These are phyloP conservation scores for Fusarium humuli DNA, from an alignment of 2,329 filamentous ascomycete genomes.

Conservation along the genomic window DNA sequence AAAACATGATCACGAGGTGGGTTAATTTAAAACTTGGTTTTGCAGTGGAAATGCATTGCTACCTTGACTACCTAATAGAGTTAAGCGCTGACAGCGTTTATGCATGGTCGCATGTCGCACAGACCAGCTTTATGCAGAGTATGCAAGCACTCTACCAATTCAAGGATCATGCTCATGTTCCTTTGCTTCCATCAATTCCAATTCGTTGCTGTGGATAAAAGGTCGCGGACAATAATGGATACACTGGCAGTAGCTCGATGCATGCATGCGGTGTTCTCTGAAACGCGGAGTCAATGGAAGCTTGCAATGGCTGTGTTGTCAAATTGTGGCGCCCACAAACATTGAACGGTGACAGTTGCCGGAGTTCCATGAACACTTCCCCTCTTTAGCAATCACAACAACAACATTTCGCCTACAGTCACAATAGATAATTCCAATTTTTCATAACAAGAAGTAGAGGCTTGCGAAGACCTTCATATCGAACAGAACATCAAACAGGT, in stretches of 20 bases:
- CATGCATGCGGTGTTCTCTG: not conserved
- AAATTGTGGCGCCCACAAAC: not conserved
- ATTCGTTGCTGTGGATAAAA: not conserved
- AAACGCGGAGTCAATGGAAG: not conserved
- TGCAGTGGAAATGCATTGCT: not conserved
- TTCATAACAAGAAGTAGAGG: not conserved
- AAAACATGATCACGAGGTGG: not conserved
- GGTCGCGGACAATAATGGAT: not conserved
- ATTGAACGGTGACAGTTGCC: accelerated
- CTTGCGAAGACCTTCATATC: not conserved
- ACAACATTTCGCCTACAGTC: too few relatives aligned
- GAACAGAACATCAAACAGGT: not conserved
- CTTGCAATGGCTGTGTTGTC: not conserved
- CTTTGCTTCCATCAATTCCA: not conserved
- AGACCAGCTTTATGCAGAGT: slow-evolving; percentile 6
- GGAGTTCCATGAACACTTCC: accelerated
- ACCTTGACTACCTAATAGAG: not conserved
- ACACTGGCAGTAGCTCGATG: not conserved
- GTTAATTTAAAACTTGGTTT: not conserved
- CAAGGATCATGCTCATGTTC: not conserved
- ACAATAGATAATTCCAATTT: too few relatives aligned
- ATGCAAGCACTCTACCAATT: slow-evolving; percentile 8
- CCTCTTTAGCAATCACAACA: too few relatives aligned
- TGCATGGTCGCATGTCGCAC: slow-evolving; percentile 1
- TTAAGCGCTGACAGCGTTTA: not conserved